These are phyloP conservation scores for Phylloporus scabripes DNA, from an alignment of 768 basidiomycete genomes.

Conservation along the genomic window DNA sequence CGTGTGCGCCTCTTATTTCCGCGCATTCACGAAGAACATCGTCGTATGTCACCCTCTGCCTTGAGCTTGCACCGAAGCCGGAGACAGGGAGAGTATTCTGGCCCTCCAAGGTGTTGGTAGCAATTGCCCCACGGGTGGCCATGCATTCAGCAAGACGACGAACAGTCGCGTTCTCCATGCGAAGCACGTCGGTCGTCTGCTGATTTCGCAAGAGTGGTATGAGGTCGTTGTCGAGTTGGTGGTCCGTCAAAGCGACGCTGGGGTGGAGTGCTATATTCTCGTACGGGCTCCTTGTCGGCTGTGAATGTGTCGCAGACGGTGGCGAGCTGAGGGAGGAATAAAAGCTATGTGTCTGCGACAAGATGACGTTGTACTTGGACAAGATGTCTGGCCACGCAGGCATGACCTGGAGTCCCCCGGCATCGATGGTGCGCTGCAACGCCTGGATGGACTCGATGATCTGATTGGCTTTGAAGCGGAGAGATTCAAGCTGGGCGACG, in stretches of 20 bases:
- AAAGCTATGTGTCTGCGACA: slow-evolving; percentile 78
- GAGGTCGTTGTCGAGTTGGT: slow-evolving; percentile 67
- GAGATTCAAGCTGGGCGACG: slow-evolving; percentile 66
- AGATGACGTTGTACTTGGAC: slow-evolving; percentile 78
- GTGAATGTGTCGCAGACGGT: slow-evolving; percentile 23
- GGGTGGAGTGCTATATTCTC: slow-evolving; percentile 71
- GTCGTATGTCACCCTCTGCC: slow-evolving; percentile 36
- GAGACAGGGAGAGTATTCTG: slow-evolving; percentile 24
- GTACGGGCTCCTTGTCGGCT: slow-evolving; percentile 34
- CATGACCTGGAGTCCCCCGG: slow-evolving; percentile 41
- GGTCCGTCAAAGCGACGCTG: slow-evolving; percentile 48
- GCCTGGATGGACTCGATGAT: slow-evolving; percentile 72
- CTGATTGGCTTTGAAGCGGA: slow-evolving; percentile 71
- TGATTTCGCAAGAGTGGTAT: slow-evolving; percentile 72
- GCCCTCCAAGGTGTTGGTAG: slow-evolving; percentile 43
- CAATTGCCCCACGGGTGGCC: slow-evolving; percentile 46
- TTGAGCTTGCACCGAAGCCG: slow-evolving; percentile 7
- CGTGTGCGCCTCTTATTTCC: slow-evolving; percentile 64
- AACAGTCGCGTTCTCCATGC: slow-evolving; percentile 66
- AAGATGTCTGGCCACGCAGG: slow-evolving; percentile 83
- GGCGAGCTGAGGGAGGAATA: slow-evolving; percentile 52
- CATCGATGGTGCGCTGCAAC: slow-evolving; percentile 60
- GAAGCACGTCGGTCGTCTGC: slow-evolving; percentile 72
- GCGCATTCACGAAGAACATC: slow-evolving; percentile 64
- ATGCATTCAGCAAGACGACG: slow-evolving; percentile 64